Base-by-base conservation (phyloP, 2,329 filamentous ascomycete genomes). In the Fusarium udum region DNA sequence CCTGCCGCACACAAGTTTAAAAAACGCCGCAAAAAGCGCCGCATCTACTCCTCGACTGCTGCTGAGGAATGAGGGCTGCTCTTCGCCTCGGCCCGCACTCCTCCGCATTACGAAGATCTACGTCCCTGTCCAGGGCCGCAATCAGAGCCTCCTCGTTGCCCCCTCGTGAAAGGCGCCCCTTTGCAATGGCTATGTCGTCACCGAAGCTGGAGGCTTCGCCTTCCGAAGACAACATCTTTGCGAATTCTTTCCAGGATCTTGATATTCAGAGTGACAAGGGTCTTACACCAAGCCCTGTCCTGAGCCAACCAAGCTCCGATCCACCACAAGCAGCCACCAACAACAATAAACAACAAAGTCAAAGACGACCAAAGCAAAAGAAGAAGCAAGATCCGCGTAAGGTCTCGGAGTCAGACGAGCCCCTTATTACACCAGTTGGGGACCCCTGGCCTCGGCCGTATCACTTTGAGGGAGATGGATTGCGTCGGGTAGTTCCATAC, bases 401-500 rank as follows among this genome's bases (percentile, higher is more conserved):
- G 16, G 70, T 72, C 36, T 73, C 73, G 40, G 75, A 77, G 48
- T 32, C 73, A 12, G 71, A 74, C 46, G 67, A 70, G 60, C 70
- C 75, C 31, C 72, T 82, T 64, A 79, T 80, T 46, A 82, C 79
- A 26, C 80, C 84, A 7, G 72, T 78, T 11, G 79, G 78, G 36
- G 80, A 84, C 59, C 74, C 83, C 28, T 87, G 84, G 85, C 89
- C 88, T 14, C 83, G 85, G 64, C 95, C 94, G 2, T 98, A 98
- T 83, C 92, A 92, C 77, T 86, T 97, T 71, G 92, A 97, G 77
- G 92, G 72, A 31, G 72, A 92, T 75, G 95, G 93, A 14, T 85
- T 99, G 70, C 92, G 95, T 57, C 91, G 94, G 72, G 92, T 98
- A 37, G 88, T 87, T 48, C 95, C 95, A 7, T 98, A 99, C 80